Conservation (phyloP, 2,329 filamentous ascomycete genomes). For the Alternaria sp. region DNA sequence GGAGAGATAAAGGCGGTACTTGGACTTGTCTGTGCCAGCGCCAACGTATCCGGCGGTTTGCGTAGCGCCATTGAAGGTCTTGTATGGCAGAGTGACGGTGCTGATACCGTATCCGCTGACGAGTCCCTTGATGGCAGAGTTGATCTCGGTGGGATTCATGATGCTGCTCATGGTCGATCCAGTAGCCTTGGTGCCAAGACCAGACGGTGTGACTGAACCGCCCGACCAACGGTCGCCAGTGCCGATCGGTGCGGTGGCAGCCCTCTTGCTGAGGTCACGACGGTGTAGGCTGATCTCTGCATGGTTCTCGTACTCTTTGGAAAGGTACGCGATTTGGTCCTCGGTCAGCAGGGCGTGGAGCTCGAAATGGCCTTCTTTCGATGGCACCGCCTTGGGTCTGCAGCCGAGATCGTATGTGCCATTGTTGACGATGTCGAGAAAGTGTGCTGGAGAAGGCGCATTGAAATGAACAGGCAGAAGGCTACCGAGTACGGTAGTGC, state of each 20-base stretch:
- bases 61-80: constrained; percentile 53
- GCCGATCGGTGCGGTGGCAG: constrained; percentile 41
- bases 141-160: constrained; percentile 56
- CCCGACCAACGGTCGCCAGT: constrained; percentile 51
- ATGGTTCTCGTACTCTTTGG: constrained; percentile 30
- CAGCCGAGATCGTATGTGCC: constrained; percentile 46
- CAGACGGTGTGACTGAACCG: constrained; percentile 51
- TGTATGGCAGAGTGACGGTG: constrained; percentile 53
- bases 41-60: constrained; percentile 55
- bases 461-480: constrained; percentile 41
- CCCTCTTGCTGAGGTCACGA: constrained; percentile 33
- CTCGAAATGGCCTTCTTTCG: constrained; percentile 38
- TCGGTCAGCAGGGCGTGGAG: constrained; percentile 44
- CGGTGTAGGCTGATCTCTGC: constrained; percentile 32
- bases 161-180: constrained; percentile 50
- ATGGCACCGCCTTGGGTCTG: constrained; percentile 38
- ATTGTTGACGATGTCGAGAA: constrained; percentile 42
- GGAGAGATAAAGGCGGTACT: constrained; percentile 59
- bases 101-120: constrained; percentile 50
- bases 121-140: constrained; percentile 54
- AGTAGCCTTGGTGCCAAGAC: constrained; percentile 50
- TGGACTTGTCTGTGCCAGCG: constrained; percentile 50
- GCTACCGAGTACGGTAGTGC: constrained; percentile 35
- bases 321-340: constrained; percentile 40
- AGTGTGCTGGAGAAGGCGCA: constrained; percentile 38